Conservation (phyloP, 2,329 filamentous ascomycete species). For the Podosphaera aphanis region DNA sequence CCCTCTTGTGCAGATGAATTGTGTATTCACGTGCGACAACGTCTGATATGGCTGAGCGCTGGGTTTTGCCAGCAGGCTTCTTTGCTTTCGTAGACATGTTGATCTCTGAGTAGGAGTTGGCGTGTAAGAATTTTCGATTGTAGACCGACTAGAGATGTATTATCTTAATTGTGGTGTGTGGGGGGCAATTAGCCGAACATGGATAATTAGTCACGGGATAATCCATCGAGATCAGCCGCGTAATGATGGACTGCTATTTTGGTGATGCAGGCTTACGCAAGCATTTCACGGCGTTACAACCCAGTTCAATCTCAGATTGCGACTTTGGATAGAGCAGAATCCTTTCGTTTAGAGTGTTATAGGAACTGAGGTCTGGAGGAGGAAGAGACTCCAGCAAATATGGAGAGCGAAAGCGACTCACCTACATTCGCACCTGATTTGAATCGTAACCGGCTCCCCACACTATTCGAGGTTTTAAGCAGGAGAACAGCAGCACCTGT, state of each 20-base stretch:
- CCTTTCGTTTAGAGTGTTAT: not conserved
- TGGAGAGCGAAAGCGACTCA: conserved; percentile 14
- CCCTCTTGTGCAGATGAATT: conserved; percentile 99
- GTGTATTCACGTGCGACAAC: conserved; percentile 99
- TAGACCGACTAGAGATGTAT: not conserved
- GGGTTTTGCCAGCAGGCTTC: conserved; percentile 45
- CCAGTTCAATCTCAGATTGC: not conserved
- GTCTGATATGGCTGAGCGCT: conserved; percentile 90
- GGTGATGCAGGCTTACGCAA: no score
- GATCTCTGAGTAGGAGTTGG: not conserved
- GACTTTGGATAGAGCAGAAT: not conserved
- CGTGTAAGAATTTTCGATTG: not conserved
- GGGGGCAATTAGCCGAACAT: not conserved
- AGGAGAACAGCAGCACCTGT: conserved; percentile 85
- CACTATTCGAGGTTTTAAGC: conserved; percentile 85
- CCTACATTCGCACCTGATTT: conserved; percentile 34
- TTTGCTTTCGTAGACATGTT: conserved; percentile 36
- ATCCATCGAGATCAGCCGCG: not conserved
- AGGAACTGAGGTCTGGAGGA: not conserved
- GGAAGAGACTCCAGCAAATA: not conserved
- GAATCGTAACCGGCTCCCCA: conserved; percentile 65
- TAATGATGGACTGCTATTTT: no score
- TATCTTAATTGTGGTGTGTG: not conserved
- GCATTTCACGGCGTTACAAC: no score
- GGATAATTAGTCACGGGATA: not conserved